Evolutionary conservation across 2,329 filamentous ascomycete species (phyloP).

Genomic region (Stagonosporopsis rhizophila): DNA sequence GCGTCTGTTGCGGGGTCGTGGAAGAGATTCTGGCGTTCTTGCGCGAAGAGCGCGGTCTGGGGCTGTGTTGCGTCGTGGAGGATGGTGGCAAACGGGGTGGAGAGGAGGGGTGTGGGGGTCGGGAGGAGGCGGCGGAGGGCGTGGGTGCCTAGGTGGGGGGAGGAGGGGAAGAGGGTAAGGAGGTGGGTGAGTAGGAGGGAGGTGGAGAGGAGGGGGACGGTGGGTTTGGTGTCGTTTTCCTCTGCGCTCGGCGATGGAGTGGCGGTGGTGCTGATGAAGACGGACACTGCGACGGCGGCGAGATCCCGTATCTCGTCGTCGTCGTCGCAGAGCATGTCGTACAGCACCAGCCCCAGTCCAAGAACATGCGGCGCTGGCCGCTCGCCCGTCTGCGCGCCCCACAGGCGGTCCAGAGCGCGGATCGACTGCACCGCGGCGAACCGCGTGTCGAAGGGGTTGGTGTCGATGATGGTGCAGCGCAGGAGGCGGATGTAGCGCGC

Average conservation of each 20-base stretch:
- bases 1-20: constrained; percentile 81
- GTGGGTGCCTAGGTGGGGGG: constrained; percentile 43
- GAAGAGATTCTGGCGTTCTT: constrained; percentile 96
- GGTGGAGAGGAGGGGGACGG: constrained; percentile 59
- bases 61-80: constrained; percentile 49
- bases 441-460: constrained; percentile 67
- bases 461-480: constrained; percentile 41
- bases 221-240: constrained; percentile 24
- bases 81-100: constrained; percentile 15
- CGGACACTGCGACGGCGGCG: constrained; percentile 60
- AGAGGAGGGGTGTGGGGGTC: background rate
- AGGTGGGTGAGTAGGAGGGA: constrained; percentile 49
- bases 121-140: constrained; percentile 48
- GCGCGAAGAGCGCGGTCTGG: constrained; percentile 77
- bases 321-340: constrained; percentile 71
- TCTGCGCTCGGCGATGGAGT: background rate
- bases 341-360: constrained; percentile 54
- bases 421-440: constrained; percentile 66
- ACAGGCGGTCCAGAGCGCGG: constrained; percentile 49
- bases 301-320: constrained; percentile 84
- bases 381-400: constrained; percentile 5
- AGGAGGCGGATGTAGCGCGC: constrained; percentile 41
- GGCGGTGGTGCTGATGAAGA: constrained; percentile 53
- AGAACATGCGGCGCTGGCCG: constrained; percentile 28
- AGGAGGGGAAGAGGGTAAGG: constrained; percentile 42